Evolutionary conservation across 176 grass and related monocot species (phyloP), one percentile per base, ranked within the genome.

Genomic region (Saccharum spontaneum): DNA sequence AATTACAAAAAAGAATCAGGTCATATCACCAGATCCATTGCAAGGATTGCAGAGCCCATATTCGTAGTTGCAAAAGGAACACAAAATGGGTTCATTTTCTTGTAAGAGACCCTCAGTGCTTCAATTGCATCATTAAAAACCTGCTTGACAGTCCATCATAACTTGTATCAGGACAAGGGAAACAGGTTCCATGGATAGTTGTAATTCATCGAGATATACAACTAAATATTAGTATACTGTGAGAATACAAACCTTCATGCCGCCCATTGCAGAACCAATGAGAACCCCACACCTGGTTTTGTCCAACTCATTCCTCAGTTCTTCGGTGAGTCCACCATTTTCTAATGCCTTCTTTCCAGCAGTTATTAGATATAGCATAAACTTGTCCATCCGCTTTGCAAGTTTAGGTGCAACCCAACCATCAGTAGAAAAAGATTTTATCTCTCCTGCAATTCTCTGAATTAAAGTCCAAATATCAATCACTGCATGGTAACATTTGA

Each of bases 1-100:
- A 52, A 18, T 34, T 66, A 34, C 3, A 43, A 4, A 74, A 60
- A 36, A 68, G 10, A 75, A 92, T 81, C 39, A 33, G 39, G 37
- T 75, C 40, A 45, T 77, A 70, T 81, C 83, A 99, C 97, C 94
- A 99, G 90, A 94, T 99, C 97, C 90, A 99, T 99, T 77, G 94
- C 97, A 89, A 99, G 97, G 84, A 99, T 97, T 66, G 97, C 94
- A 85, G 97, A 99, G 11, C 97, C 97, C 97, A 99, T 99, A 78
- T 99, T 99, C 59, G 97, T 99, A 77, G 97, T 92, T 84, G 97
- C 94, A 90, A 99, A 99, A 30, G 97, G 97, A 73, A 99, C 91
- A 91, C 97, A 99, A 80, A 99, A 99, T 1, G 97, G 97, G 67
- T 99, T 96, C 97, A 99, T 92, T 85, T 99, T 99, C 91, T 84